A percentile compares a stretch with the other conserved stretches of the same genome.
Evolutionary conservation across 2,329 filamentous ascomycete species (phyloP).

Genomic region (Massarina eburnea): DNA sequence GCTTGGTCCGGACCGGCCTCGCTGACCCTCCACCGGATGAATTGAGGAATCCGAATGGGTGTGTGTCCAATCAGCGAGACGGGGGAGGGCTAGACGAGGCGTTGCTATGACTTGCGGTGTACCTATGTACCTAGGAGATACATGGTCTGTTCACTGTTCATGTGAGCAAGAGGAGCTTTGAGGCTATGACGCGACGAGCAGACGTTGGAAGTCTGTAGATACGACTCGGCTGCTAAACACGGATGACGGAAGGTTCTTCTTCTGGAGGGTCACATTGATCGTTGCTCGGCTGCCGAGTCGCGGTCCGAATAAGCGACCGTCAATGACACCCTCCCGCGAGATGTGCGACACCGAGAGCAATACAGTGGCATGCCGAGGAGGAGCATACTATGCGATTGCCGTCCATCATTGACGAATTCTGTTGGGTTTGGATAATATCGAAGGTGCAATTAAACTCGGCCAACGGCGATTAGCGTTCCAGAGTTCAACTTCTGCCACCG

Average conservation of each 20-base stretch:
- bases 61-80: slow-evolving; percentile 1
- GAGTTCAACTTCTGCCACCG: slow-evolving; percentile 11
- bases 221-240: slow-evolving; percentile 10
- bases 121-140: slow-evolving; percentile 13
- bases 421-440: slow-evolving; percentile 2
- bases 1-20: slow-evolving; percentile 2
- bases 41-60: neutral
- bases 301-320: neutral
- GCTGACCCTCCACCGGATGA: slow-evolving; percentile 3
- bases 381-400: neutral
- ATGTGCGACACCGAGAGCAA: slow-evolving; percentile 7
- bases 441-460: slow-evolving; percentile 23
- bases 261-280: slow-evolving; percentile 15
- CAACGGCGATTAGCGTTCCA: slow-evolving; percentile 29
- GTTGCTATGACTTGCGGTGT: slow-evolving; percentile 18
- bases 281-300: slow-evolving; percentile 5
- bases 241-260: slow-evolving; percentile 11
- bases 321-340: neutral
- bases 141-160: slow-evolving; percentile 12
- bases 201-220: neutral
- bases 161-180: slow-evolving; percentile 22
- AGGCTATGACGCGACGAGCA: slow-evolving; percentile 12
- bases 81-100: neutral
- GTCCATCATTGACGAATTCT: neutral
- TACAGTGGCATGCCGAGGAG: neutral